Base-by-base conservation (phyloP, 768 basidiomycete genomes). In the Boletus patriciae region DNA sequence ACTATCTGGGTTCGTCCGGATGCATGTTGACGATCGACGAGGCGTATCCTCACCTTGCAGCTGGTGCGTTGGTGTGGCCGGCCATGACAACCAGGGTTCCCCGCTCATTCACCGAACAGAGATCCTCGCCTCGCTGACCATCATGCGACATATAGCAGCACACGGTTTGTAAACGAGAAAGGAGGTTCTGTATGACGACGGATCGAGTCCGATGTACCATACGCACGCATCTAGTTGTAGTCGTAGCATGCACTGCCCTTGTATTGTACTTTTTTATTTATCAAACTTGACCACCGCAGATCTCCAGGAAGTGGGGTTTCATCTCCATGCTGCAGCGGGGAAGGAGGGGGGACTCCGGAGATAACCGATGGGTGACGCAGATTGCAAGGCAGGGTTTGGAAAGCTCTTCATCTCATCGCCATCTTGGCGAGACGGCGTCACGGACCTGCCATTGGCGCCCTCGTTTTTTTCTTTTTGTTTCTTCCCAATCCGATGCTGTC, bases 21-120 rank as follows among this genome's bases (percentile, higher is more conserved):
- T 83, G 83, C 56, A 80, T 81, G 73, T 70, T 89, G 46, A 84
- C 80, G 29, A 76, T 89, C 19, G 84, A 86, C 41, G 87, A 88
- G 61, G 73, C 76, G 7, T 87, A 79, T 50, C 77, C 75, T 3
- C 74, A 82, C 50, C 73, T 87, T 41, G 81, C 81, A 33, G 75
- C 76, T 53, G 87, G 87, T 84, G 62, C 60, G 78, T 70, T 48
- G 52, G 23, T 44, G 27, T 50, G 31, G 33, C 46, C 16, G 47
- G 21, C 40, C 37, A 25, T 52, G 46, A 51, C 45, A 29, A 52
- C 50, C 31, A 55, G 61, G 60, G 54, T 55, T 13, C n/a, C 31
- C 31, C 19, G 49, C 59, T 67, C 46, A 57, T 38, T 43, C 31
- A 37, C 36, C 46, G 40, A 63, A 46, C 68, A 87, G 86, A 87